phyloP scores from a whole-genome alignment of 805 yeast genomes.

The Candida dendrica region DNA sequence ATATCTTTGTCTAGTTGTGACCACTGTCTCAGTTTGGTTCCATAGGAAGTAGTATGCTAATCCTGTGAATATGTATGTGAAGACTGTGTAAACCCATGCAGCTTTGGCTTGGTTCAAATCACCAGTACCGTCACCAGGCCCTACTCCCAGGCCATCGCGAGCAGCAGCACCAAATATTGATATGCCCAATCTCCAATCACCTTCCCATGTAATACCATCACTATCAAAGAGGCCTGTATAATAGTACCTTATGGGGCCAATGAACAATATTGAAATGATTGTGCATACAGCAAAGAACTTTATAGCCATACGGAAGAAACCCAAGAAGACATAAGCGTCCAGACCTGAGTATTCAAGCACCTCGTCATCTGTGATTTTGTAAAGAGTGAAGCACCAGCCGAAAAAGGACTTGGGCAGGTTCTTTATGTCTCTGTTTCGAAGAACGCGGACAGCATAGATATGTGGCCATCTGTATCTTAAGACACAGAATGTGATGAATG shows the following conservation, averaged over 20 bases:
- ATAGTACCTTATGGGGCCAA: constrained; percentile 80
- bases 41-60: constrained; percentile 55
- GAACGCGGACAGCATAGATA: constrained; percentile 72
- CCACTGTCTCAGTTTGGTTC: constrained; percentile 67
- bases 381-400: constrained; percentile 76
- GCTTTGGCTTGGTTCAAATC: constrained; percentile 38
- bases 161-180: background rate
- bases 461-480: constrained; percentile 73
- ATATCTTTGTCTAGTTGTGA: constrained; percentile 70
- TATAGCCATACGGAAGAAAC: constrained; percentile 87
- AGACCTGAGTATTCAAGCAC: constrained; percentile 85
- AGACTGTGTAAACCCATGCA: constrained; percentile 83
- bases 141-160: constrained; percentile 8
- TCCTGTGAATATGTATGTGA: constrained; percentile 80
- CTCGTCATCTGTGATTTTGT: constrained; percentile 65
- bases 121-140: constrained; percentile 18
- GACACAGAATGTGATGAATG: constrained; percentile 63
- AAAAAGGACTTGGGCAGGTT: constrained; percentile 43
- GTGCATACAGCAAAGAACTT: constrained; percentile 59
- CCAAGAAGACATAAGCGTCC: constrained; percentile 87
- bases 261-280: constrained; percentile 62
- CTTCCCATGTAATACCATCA: constrained; percentile 32
- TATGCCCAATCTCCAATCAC: constrained; percentile 1
- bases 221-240: constrained; percentile 77
- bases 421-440: constrained; percentile 25